A percentile compares a stretch with the other conserved stretches of the same genome.
Evolutionary conservation across 1,139 yeast species (phyloP).

Genomic region (Nakaseomyces sp.): DNA sequence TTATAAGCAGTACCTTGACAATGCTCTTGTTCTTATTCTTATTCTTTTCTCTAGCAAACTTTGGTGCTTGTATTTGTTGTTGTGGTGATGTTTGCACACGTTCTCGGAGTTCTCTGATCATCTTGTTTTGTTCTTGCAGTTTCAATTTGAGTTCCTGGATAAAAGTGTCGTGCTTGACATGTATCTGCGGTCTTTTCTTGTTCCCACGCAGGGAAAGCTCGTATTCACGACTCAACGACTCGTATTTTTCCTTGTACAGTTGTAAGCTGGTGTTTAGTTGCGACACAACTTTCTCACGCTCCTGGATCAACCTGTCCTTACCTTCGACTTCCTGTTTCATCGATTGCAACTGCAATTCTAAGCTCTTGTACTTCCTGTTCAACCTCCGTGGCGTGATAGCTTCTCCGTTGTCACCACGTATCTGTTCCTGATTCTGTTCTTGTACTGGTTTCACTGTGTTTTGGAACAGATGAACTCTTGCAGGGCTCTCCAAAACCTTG

Average conservation of each 20-base stretch:
- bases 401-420: too few relatives aligned
- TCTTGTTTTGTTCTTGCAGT: slow-evolving; percentile 23
- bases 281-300: slow-evolving; percentile 2
- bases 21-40: not conserved
- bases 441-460: not conserved
- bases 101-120: slow-evolving; percentile 19
- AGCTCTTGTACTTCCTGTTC: slow-evolving; percentile 4
- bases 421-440: not conserved
- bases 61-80: too few relatives aligned
- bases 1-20: not conserved
- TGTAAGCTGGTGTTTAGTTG: slow-evolving; percentile 9
- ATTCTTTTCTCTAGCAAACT: slow-evolving; percentile 47
- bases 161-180: slow-evolving; percentile 11
- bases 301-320: slow-evolving; percentile 2
- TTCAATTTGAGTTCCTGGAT: slow-evolving; percentile 25
- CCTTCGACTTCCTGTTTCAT: slow-evolving; percentile 4
- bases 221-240: slow-evolving; percentile 10
- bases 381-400: not conserved
- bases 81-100: slow-evolving; percentile 7
- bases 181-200: not conserved
- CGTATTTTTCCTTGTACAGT: slow-evolving; percentile 20
- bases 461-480: not conserved
- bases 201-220: not conserved
- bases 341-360: slow-evolving; percentile 5
- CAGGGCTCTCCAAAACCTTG: not conserved